These are phyloP conservation scores for Erucastrum elatum DNA, from an alignment of 345 rosid genomes.

Conservation along the genomic window DNA sequence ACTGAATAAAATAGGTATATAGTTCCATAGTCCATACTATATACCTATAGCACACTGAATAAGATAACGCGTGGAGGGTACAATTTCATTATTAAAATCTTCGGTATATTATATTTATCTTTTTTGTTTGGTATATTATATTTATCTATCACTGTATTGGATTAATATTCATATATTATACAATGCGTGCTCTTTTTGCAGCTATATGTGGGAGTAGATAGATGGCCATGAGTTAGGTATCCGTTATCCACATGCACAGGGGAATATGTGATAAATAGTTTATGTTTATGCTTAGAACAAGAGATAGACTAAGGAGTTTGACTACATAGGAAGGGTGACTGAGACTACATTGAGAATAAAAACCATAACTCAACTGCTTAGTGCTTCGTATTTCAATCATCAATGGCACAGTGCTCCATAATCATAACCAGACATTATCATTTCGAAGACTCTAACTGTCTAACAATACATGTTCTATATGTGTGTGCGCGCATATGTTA, in stretches of 20 bases:
- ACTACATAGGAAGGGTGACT: conserved; percentile 42
- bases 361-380: conserved; percentile 43
- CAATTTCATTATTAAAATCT: background rate
- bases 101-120: background rate
- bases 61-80: background rate
- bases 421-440: conserved; percentile 25
- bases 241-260: conserved; percentile 11
- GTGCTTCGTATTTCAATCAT: conserved; percentile 50
- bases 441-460: background rate
- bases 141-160: background rate
- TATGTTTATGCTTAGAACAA: conserved; percentile 44
- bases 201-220: too few species aligned
- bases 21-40: background rate
- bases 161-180: background rate
- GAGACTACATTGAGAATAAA: conserved; percentile 42
- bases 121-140: too few species aligned
- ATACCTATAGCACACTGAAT: background rate
- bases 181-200: background rate
- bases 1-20: background rate
- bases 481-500: background rate
- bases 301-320: conserved; percentile 27
- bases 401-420: conserved; percentile 45
- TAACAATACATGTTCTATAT: background rate
- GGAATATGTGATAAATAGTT: background rate
- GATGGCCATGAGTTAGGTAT: background rate